Evolutionary conservation across 169 alveolate species (phyloP).

Genomic region (Cryptosporidium viatorum): DNA sequence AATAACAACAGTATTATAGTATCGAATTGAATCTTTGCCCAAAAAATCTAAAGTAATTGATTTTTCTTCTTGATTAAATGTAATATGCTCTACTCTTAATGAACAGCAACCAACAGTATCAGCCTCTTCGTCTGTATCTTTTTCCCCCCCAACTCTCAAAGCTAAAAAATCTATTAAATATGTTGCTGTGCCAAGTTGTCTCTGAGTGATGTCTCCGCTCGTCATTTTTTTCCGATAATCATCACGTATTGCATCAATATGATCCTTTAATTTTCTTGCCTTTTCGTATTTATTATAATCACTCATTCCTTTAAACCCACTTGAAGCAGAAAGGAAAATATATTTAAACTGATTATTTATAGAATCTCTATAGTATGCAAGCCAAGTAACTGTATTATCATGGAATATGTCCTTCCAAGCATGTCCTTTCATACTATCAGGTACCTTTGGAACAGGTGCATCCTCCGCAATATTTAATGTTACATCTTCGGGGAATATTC

Average conservation of each 20-base stretch:
- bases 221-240: constrained; percentile 91
- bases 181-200: constrained; percentile 97
- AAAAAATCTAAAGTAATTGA: constrained; percentile 93
- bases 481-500: constrained; percentile 94
- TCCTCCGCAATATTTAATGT: constrained; percentile 93
- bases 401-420: constrained; percentile 96
- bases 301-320: constrained; percentile 95
- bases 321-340: constrained; percentile 94
- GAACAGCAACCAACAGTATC: constrained; percentile 99
- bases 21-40: constrained; percentile 98
- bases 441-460: constrained; percentile 96
- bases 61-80: constrained; percentile 81
- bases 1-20: constrained; percentile 91
- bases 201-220: constrained; percentile 83
- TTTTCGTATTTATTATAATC: constrained; percentile 96
- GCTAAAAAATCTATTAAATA: constrained; percentile 98
- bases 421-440: constrained; percentile 93
- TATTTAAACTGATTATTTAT: constrained; percentile 92
- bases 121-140: constrained; percentile 98
- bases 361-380: constrained; percentile 94
- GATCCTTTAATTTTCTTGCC: constrained; percentile 93
- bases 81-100: constrained; percentile 96
- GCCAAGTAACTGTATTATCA: constrained; percentile 96
- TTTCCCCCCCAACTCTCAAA: constrained; percentile 99
- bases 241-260: constrained; percentile 89